Conservation (phyloP, 2,329 filamentous ascomycete genomes). For the Plenodomus tracheiphilus region DNA sequence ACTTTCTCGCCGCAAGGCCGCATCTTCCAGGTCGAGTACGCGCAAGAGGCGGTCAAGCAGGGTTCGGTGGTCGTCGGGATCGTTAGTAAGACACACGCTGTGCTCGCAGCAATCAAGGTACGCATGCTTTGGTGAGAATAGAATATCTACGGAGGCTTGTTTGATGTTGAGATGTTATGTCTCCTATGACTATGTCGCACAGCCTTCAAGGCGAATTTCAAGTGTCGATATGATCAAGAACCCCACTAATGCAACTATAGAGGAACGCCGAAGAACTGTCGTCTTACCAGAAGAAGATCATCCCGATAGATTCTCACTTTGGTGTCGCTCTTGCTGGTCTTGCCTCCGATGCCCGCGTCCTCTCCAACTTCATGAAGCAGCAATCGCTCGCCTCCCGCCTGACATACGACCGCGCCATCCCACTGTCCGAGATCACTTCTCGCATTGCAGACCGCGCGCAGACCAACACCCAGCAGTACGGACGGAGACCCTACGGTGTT, state of each 20-base stretch:
- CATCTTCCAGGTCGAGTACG: constrained; percentile 99
- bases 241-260: constrained; percentile 52
- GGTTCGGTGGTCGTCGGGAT: constrained; percentile 97
- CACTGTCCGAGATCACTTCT: constrained; percentile 82
- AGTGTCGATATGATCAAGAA: not conserved
- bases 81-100: constrained; percentile 96
- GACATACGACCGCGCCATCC: constrained; percentile 92
- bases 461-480: constrained; percentile 97
- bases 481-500: constrained; percentile 93
- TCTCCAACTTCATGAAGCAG: constrained; percentile 99
- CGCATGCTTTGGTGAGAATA: constrained; percentile 5
- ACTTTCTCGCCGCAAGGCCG: constrained; percentile 99
- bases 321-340: constrained; percentile 95
- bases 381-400: constrained; percentile 95
- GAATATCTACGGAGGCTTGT: not conserved
- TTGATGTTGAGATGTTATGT: not conserved
- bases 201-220: not conserved
- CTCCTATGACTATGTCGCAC: not conserved
- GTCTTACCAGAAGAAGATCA: constrained; percentile 99
- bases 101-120: constrained; percentile 96
- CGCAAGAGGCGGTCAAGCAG: constrained; percentile 97
- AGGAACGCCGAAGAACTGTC: constrained; percentile 99
- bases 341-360: constrained; percentile 94
- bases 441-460: constrained; percentile 97
- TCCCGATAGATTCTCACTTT: constrained; percentile 92